Base-by-base conservation (phyloP, 306 rosid genomes). In the Carpinus fangiana region DNA sequence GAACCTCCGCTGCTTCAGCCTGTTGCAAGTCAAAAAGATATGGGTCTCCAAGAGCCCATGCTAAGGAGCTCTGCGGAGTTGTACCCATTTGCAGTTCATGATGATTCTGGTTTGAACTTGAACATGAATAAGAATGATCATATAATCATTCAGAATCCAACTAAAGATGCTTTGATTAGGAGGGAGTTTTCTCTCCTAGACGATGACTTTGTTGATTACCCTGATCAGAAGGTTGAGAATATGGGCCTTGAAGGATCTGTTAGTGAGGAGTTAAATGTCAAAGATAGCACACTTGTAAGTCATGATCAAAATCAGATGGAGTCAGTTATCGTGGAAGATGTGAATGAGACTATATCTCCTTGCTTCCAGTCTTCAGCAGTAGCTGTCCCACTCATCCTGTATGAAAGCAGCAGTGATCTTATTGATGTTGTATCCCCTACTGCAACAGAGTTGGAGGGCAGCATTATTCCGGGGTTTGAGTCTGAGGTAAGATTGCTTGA, bases 381-480 rank as follows among this genome's bases (percentile, higher is more conserved):
- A 28, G 45, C 36, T 45, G 16, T 48, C 62, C 76, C 80, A 17
- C 70, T 53, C 78, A 53, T 69, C 9, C 77, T 46, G 23, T 82
- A 84, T 62, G 88, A 90, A 67, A 68, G 65, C 76, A 84, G 57
- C 72, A 72, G 73, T 65, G 83, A 70, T 64, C 76, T 73, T 71
- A 14, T 77, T 52, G 84, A 70, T 68, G 74, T 76, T 66, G 17
- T 73, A 73, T 88, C 93, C 54, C 88, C 86, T 11, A 77, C 87
- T 77, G 76, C 78, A 67, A 87, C 87, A 10, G 93, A 82, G 67
- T 77, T 70, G 71, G 93, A 86, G 78, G 83, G 89, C 84, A 85
- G 89, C 81, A 31, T 69, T 73, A 53, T 86, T 82, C 93, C 78
- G 46, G 95, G 82, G 46, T 82, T 83, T 80, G 93, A 90, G 67